Evolutionary conservation across 2,329 filamentous ascomycete species (phyloP), one percentile per base, ranked within the genome.

Genomic region (Fusarium sp.): DNA sequence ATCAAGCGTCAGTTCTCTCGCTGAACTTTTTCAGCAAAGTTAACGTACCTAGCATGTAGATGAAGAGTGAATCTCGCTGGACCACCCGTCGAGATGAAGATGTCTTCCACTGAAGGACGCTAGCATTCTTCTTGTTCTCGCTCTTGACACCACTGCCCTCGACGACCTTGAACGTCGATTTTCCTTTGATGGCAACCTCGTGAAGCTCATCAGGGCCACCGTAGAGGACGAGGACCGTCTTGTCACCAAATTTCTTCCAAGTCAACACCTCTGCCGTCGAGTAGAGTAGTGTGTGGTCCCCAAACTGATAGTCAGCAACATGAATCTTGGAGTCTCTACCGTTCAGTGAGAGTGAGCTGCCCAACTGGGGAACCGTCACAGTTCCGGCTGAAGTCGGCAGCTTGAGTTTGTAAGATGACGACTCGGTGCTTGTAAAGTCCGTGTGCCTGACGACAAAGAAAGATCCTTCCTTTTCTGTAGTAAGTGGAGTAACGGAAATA

Each of bases 221-320:
- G 72, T 94, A 94, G 4, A 94, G 82, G 2, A 94, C 81, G 3
- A 93, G 81, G 1, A 91, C 87, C 16, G 89, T 91, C 79, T 87
- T 88, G 43, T 87, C 83, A 0, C 84, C 85, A 68, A 92, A 91
- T 61, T 88, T 86, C 80, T 94, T 92, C 89, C 91, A 93, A 0
- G 91, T 93, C 71, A 92, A 90, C 27, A 94, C 88, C 76, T 94
- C 92, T 0, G 91, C 91, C 2, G 92, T 92, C 0, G 90, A 93
- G 81, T 94, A 94, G 1, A 93, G 80, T 18, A 94, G 78, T 1
- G 84, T 88, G 6, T 84, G 82, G n/a, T 87, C 86, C 0, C 90
- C 91, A 56, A 94, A 82, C 14, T 88, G 84, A 68, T 94, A 94
- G 74, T 94, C 91, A 0, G 88, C 90, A 5, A 94, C 88, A 76